A percentile compares a stretch with the other conserved stretches of the same genome.
Evolutionary conservation across 2,329 filamentous ascomycete species (phyloP).

Genomic region (Aspergillus caelatus): DNA sequence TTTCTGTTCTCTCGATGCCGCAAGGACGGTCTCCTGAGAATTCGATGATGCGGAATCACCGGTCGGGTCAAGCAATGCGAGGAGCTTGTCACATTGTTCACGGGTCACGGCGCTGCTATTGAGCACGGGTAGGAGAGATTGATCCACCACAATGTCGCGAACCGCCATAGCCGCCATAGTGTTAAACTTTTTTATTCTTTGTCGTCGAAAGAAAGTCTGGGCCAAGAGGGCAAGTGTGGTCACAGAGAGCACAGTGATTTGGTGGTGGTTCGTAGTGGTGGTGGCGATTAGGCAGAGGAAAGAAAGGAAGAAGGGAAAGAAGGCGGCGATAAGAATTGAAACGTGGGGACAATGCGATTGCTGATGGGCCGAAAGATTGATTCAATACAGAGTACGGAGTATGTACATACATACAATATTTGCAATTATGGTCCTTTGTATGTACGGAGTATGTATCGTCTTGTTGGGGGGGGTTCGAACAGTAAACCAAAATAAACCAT

Average conservation of each 20-base stretch:
- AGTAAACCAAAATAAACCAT: too few relatives aligned
- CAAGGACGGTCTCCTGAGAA: constrained; percentile 55
- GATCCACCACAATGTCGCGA: constrained; percentile 64
- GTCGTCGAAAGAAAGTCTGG: background rate
- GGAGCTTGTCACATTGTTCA: constrained; percentile 66
- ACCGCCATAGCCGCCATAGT: constrained; percentile 51
- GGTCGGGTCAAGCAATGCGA: constrained; percentile 59
- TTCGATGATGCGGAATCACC: constrained; percentile 43
- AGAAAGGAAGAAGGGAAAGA: background rate
- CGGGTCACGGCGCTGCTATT: constrained; percentile 73
- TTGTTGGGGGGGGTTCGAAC: too few relatives aligned
- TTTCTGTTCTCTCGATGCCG: constrained; percentile 76
- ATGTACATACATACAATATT: too few relatives aligned
- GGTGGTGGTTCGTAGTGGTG: background rate
- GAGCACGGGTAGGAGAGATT: constrained; percentile 68
- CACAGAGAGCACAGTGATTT: background rate
- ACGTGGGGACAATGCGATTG: constrained; percentile 18
- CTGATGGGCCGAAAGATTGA: constrained; percentile 14
- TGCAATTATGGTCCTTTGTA: too few relatives aligned
- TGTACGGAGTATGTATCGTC: too few relatives aligned
- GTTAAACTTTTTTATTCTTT: background rate
- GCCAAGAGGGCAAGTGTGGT: background rate
- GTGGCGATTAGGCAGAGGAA: constrained; percentile 12
- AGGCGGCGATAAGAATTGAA: constrained; percentile 8
- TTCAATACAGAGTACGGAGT: too few relatives aligned